Conservation (phyloP, 2,329 filamentous ascomycete genomes). For the Penicillium digitatum region DNA sequence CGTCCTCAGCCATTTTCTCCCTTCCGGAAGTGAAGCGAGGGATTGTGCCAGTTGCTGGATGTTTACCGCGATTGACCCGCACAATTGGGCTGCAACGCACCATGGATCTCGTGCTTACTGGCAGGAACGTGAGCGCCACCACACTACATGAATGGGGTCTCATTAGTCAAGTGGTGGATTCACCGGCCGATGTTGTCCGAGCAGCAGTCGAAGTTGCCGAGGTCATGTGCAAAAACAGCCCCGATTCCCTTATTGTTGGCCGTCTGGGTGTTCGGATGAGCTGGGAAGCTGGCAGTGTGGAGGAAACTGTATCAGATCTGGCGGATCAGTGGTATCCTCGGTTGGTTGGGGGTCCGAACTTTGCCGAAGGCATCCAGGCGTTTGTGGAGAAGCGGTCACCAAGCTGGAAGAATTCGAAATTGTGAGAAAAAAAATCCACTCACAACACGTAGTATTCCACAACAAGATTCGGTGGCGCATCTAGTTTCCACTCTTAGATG, state of each 20-base stretch:
- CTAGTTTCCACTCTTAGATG: background rate
- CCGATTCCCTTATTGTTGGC: conserved; percentile 68
- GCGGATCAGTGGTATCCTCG: conserved; percentile 56
- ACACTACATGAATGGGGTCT: conserved; percentile 64
- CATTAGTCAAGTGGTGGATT: conserved; percentile 61
- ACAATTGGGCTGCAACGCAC: conserved; percentile 66
- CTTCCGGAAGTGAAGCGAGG: conserved; percentile 69
- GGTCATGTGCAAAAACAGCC: conserved; percentile 61
- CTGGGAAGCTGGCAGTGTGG: conserved; percentile 66
- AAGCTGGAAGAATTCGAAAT: conserved; percentile 49
- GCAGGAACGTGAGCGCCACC: conserved; percentile 55
- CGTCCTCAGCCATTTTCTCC: conserved; percentile 56
- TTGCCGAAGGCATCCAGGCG: conserved; percentile 66
- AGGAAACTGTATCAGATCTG: conserved; percentile 56
- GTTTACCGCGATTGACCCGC: conserved; percentile 62
- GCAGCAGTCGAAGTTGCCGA: conserved; percentile 57
- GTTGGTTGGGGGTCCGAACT: conserved; percentile 64
- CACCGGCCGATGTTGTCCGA: conserved; percentile 26
- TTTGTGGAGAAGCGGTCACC: conserved; percentile 71
- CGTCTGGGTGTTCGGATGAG: conserved; percentile 65
- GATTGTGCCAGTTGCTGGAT: conserved; percentile 67
- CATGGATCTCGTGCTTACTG: conserved; percentile 66
- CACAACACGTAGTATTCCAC: background rate
- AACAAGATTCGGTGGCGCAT: conserved; percentile 6
- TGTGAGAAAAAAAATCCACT: conserved; percentile 18